A percentile compares a stretch with the other conserved stretches of the same genome.
Conservation (phyloP, 805 yeast species). For the Wickerhamiella azyma region DNA sequence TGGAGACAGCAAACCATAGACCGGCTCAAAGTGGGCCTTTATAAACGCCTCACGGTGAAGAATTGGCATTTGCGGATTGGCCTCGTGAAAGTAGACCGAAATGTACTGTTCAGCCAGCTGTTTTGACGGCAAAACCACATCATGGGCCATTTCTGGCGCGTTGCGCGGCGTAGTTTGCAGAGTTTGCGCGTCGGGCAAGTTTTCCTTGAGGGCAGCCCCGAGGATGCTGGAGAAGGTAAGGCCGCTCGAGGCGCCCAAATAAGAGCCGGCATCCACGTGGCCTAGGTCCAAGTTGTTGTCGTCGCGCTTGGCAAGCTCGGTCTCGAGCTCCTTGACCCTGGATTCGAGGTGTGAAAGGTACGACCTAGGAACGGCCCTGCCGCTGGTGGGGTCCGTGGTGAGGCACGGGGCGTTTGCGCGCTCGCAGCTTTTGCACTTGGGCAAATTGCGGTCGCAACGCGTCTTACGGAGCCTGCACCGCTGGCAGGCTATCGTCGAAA, state of each 20-base stretch:
- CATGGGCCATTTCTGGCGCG: constrained; percentile 28
- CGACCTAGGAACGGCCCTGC: constrained; percentile 65
- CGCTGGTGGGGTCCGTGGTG: constrained; percentile 78
- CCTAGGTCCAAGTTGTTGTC: constrained; percentile 8
- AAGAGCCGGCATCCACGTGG: constrained; percentile 8
- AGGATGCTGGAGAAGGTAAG: constrained; percentile 12
- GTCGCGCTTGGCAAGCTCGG: constrained; percentile 29
- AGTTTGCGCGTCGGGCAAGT: constrained; percentile 10
- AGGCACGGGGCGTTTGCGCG: constrained; percentile 63
- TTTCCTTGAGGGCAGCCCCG: constrained; percentile 11
- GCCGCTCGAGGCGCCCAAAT: constrained; percentile 12
- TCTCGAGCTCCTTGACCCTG: constrained; percentile 43
- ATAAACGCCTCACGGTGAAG: constrained; percentile 71
- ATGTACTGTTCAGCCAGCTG: constrained; percentile 52
- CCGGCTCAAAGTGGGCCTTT: constrained; percentile 52
- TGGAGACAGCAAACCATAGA: constrained; percentile 55
- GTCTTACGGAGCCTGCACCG: constrained; percentile 60
- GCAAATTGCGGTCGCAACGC: constrained; percentile 55
- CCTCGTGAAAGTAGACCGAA: constrained; percentile 56
- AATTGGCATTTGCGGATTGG: constrained; percentile 74
- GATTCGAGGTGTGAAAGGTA: constrained; percentile 63
- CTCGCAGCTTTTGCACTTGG: constrained; percentile 48
- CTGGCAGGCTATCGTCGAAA: constrained; percentile 45
- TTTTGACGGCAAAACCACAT: constrained; percentile 50
- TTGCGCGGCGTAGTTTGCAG: constrained; percentile 22